Evolutionary conservation across 2,329 filamentous ascomycete genomes (phyloP).

Genomic region (Penicillium capsulatum): DNA sequence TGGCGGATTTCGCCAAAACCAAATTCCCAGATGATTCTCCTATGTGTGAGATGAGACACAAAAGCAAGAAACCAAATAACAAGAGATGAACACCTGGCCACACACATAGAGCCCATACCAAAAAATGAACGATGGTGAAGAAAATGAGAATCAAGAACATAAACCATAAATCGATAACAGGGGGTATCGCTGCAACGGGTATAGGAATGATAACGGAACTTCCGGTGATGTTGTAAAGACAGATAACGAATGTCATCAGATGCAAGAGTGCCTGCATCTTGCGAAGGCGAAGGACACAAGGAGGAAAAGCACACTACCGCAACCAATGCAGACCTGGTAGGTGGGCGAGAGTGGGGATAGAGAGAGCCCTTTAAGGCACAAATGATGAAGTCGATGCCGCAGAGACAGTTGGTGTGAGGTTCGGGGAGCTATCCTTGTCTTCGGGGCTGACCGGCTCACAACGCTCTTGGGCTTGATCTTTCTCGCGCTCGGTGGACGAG

Average conservation of each 20-base stretch:
- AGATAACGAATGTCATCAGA: conserved; percentile 15
- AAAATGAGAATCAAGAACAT: conserved; percentile 8
- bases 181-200: conserved; percentile 25
- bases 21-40: conserved; percentile 9
- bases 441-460: conserved; percentile 29
- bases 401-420: conserved; percentile 35
- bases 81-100: conserved; percentile 8
- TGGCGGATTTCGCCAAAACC: conserved; percentile 11
- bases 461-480: conserved; percentile 26
- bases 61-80: conserved; percentile 3
- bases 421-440: conserved; percentile 34
- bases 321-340: too few species aligned
- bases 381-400: conserved; percentile 36
- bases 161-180: conserved; percentile 7
- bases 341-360: too few species aligned
- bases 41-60: conserved; percentile 6
- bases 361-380: conserved; percentile 19
- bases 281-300: conserved; percentile 1
- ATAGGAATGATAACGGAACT: conserved; percentile 19
- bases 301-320: too few species aligned
- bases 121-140: background rate
- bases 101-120: background rate
- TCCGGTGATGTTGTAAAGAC: conserved; percentile 10
- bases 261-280: conserved; percentile 12
- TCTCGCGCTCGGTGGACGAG: conserved; percentile 39